Base-by-base conservation (phyloP, 768 basidiomycete genomes). In the Tricholomella constricta region DNA sequence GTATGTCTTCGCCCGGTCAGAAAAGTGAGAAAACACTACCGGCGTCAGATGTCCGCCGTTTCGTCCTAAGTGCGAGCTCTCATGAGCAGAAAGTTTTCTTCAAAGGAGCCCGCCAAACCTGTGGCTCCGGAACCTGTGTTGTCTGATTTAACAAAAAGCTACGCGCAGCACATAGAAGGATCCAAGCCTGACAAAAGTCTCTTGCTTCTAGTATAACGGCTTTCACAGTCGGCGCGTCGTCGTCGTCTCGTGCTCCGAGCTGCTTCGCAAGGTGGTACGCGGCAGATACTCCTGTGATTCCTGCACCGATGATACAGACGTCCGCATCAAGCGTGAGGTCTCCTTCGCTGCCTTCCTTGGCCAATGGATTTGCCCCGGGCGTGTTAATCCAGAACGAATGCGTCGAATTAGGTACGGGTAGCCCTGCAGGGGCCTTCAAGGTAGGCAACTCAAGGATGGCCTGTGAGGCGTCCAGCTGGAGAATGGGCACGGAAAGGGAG, bases 41-140 rank as follows among this genome's bases (percentile, higher is more conserved):
- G 85, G 78, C 0, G 83, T 84, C 15, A 91, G 74, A 64, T 91
- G 89, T 0, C 91, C 89, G 1, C 89, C 91, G 58, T 92, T 93
- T 22, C 90, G 76, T 42, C 88, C 88, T 91, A 51, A 38, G 32
- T 15, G 36, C 15, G 15, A 34, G 8, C 20, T 22, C 48, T 7
- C 32, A 20, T 53, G 12, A 20, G 38, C 11, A n/a, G 27, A 27
- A 4, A 20, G 43, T 50, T 43, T 7, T n/a, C 0, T 15, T 23
- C n/a, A 12, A 31, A 11, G 26, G 37, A 41, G n/a, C 20, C 20
- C n/a, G 47, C 41, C 29, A 35, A 47, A 85, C 89, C 88, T 49
- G 91, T 94, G 29, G 89, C 87, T 31, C 89, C 88, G 50, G 86
- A 82, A 67, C 87, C 87, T 86, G 65, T 14, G 51, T 37, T 9